A percentile compares a stretch with the other conserved stretches of the same genome.
Evolutionary conservation across 106 monocot species (phyloP).

Genomic region (Acorus gramineus): DNA sequence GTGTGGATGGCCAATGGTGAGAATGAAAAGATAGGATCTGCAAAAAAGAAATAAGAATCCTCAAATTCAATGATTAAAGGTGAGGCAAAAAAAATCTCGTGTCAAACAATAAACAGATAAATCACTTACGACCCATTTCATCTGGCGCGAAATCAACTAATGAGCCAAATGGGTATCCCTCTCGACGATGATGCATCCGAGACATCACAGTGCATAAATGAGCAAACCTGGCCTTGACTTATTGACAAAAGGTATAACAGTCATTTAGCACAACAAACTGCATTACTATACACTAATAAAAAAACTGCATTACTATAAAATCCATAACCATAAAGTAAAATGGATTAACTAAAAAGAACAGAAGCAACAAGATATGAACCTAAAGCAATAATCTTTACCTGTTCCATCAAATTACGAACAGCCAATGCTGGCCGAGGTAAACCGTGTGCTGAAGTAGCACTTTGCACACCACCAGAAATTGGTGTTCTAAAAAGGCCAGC

Average conservation of each 20-base stretch:
- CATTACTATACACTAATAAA: background rate
- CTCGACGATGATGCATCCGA: conserved; percentile 84
- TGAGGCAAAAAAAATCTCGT: background rate
- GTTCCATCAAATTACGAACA: conserved; percentile 97
- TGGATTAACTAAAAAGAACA: background rate
- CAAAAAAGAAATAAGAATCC: background rate
- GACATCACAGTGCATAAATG: conserved; percentile 97
- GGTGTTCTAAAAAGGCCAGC: conserved; percentile 90
- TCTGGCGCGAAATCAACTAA: conserved; percentile 96
- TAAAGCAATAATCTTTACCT: conserved; percentile 27
- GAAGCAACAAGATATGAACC: background rate
- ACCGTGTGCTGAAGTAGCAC: conserved; percentile 85
- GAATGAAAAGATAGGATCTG: conserved; percentile 93
- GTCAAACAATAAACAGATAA: background rate
- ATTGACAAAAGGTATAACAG: background rate
- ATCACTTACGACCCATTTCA: conserved; percentile 69
- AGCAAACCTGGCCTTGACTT: conserved; percentile 75
- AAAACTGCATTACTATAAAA: background rate
- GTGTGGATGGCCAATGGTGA: conserved; percentile 97
- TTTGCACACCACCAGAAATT: conserved; percentile 93
- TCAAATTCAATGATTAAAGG: background rate
- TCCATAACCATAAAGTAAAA: background rate
- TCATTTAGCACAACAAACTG: no score
- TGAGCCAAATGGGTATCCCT: conserved; percentile 93
- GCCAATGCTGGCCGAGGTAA: conserved; percentile 89